phyloP scores from a whole-genome alignment of 345 rosid genomes.

The Eucalyptus sp. region DNA sequence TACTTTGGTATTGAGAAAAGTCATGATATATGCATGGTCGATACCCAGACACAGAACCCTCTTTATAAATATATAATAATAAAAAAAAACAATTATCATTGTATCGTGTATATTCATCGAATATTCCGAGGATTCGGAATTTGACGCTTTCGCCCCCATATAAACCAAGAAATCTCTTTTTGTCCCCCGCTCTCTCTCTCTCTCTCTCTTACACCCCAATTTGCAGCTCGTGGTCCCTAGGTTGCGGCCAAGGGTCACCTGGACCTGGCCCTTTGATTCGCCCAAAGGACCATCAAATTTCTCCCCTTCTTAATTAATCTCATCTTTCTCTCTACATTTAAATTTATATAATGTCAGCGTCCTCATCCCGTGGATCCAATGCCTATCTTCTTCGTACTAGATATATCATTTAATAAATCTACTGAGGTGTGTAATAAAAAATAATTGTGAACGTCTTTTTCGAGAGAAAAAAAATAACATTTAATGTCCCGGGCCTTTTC shows the following conservation, averaged over 20 bases:
- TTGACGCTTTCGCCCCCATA: not conserved
- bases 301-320: not conserved
- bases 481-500: accelerated
- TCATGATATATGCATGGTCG: not conserved
- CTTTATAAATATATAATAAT: not conserved
- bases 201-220: not conserved
- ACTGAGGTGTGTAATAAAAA: not conserved
- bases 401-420: not conserved
- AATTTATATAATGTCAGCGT: not conserved
- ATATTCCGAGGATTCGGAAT: not conserved
- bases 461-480: not conserved
- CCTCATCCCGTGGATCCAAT: not conserved
- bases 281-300: not conserved
- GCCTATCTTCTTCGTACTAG: not conserved
- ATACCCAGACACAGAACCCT: not conserved
- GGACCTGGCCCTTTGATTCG: not conserved
- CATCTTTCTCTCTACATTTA: not conserved
- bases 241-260: not conserved
- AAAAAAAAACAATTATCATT: not conserved
- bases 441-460: accelerated
- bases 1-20: not conserved
- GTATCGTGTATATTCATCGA: not conserved
- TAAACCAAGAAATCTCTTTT: not conserved
- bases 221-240: not conserved
- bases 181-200: not conserved